Evolutionary conservation across 306 rosid species (phyloP).

Genomic region (Amphicarpaea edgeworthii): DNA sequence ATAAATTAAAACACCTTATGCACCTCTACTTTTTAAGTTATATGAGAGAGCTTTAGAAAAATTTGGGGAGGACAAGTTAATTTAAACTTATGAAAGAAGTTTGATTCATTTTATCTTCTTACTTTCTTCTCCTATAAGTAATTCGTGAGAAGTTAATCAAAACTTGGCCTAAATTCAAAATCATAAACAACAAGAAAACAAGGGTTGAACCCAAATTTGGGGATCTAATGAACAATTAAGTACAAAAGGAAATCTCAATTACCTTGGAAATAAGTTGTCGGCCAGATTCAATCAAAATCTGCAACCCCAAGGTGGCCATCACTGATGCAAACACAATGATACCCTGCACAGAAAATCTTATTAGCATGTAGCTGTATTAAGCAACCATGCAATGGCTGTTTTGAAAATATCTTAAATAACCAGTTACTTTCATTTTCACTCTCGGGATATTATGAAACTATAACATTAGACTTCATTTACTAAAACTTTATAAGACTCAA

Average conservation of each 20-base stretch:
- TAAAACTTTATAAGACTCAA: not conserved
- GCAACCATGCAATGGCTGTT: conserved; percentile 5
- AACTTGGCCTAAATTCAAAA: not conserved
- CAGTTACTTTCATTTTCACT: not conserved
- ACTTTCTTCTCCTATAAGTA: not conserved
- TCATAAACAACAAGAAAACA: not conserved
- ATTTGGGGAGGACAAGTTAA: not conserved
- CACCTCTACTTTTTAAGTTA: not conserved
- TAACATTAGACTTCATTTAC: not conserved
- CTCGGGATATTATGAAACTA: not conserved
- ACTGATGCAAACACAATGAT: conserved; percentile 92
- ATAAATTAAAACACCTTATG: not conserved
- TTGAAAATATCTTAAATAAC: not conserved
- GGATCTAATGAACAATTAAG: conserved; percentile 26
- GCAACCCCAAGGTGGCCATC: conserved; percentile 84
- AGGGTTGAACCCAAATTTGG: not conserved
- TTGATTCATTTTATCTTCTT: not conserved
- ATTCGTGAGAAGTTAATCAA: not conserved
- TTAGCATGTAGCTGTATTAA: not conserved
- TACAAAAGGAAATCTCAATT: conserved; percentile 8
- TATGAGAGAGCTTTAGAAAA: not conserved
- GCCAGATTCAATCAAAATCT: conserved; percentile 75
- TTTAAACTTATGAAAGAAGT: not conserved
- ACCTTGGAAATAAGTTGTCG: conserved; percentile 58
- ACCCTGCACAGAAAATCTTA: conserved; percentile 61